phyloP scores from a whole-genome alignment of 345 rosid species.

The Excoecaria cochinchinensis region DNA sequence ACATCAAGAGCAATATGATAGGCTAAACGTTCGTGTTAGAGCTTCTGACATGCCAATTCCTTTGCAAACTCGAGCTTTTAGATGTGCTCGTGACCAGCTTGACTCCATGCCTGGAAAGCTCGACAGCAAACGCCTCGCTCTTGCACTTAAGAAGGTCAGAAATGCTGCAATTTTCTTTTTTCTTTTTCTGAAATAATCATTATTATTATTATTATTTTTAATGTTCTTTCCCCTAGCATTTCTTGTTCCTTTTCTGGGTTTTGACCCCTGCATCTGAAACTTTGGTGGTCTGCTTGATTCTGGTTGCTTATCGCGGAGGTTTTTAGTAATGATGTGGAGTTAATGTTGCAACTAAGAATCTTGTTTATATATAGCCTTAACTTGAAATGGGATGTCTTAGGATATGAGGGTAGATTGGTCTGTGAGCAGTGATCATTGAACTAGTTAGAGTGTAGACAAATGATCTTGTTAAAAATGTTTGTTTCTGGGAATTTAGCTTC shows the following conservation, averaged over 20 bases:
- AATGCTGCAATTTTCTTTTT: neutral
- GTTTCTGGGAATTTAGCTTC: no score
- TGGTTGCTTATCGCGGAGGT: neutral
- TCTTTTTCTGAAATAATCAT: neutral
- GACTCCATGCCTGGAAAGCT: conserved; percentile 74
- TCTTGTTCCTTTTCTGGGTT: neutral
- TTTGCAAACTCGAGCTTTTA: conserved; percentile 69
- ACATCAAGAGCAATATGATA: conserved; percentile 52
- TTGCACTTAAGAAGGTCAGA: conserved; percentile 78
- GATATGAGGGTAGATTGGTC: no score
- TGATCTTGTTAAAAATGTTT: no score
- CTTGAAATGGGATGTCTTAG: no score
- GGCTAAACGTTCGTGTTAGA: conserved; percentile 64
- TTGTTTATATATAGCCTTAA: neutral
- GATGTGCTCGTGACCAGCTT: conserved; percentile 71
- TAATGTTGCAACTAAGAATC: neutral
- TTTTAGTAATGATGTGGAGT: neutral
- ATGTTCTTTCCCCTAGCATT: neutral
- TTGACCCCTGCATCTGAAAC: neutral
- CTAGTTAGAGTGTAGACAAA: no score
- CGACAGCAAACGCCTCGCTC: conserved; percentile 89
- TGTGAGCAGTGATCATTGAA: no score
- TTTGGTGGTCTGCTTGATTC: neutral
- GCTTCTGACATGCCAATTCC: conserved; percentile 83
- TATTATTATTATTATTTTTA: neutral